Conservation (phyloP, 1,284 basidiomycete genomes). For the Ustilago sp. region DNA sequence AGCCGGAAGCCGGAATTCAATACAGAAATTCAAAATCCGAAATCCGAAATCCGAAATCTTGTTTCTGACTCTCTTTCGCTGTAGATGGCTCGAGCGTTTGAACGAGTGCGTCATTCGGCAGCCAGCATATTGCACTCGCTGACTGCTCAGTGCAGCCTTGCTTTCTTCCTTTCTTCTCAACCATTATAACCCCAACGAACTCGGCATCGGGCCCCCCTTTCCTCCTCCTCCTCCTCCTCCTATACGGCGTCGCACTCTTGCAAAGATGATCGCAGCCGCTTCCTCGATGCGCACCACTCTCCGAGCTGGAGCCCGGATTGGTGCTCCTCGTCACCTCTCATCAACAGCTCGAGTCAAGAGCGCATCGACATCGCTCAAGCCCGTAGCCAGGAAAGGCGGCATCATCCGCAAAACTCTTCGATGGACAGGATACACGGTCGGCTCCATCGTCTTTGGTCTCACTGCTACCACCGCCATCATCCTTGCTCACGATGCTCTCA, state of each 20-base stretch:
- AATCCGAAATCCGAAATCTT: neutral
- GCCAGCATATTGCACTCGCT: neutral
- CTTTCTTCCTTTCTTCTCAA: neutral
- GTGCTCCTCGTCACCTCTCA: slow-evolving; percentile 6
- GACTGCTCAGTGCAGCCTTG: neutral
- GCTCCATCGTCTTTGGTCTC: slow-evolving; percentile 61
- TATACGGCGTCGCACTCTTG: neutral
- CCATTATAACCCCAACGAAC: neutral
- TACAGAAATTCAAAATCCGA: neutral
- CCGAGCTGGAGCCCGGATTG: slow-evolving; percentile 9
- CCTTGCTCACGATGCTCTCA: slow-evolving; percentile 60
- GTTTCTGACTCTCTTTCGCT: neutral
- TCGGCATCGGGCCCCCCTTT: neutral
- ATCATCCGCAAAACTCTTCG: slow-evolving; percentile 29
- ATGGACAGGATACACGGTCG: slow-evolving; percentile 37
- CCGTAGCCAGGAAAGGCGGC: slow-evolving; percentile 14
- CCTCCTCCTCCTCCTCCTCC: neutral
- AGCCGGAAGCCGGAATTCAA: neutral
- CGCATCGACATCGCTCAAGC: slow-evolving; percentile 36
- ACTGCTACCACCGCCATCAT: slow-evolving; percentile 50
- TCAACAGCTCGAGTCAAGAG: slow-evolving; percentile 9
- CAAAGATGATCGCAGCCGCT: slow-evolving; percentile 22
- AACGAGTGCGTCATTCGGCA: slow-evolving; percentile 14
- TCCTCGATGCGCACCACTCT: slow-evolving; percentile 11
- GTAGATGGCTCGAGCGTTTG: neutral